Percentiles rank a stretch among this genome's conserved stretches.
Evolutionary conservation across 1,284 basidiomycete genomes (phyloP).

Genomic region (Trametes pubescens): DNA sequence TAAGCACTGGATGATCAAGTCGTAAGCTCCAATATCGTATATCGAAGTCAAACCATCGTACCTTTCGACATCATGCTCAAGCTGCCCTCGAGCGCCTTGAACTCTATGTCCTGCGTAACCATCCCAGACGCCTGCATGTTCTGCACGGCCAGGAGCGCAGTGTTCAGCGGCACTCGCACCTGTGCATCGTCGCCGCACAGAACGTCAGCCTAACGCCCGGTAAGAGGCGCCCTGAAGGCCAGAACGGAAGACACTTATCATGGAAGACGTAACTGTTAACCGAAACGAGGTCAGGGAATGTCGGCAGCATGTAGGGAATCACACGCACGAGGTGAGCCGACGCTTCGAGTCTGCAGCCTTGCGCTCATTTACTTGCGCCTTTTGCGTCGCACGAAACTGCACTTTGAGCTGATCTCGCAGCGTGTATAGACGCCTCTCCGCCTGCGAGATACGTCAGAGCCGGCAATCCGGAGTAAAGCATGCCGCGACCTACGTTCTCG

Average conservation of each 20-base stretch:
- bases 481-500: slow-evolving; percentile 49
- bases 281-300: neutral
- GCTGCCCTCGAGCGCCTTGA: slow-evolving; percentile 82
- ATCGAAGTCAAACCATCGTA: no score
- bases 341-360: slow-evolving; percentile 83
- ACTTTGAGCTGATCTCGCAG: slow-evolving; percentile 79
- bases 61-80: slow-evolving; percentile 92
- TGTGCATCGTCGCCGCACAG: slow-evolving; percentile 48
- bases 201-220: slow-evolving; percentile 25
- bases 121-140: slow-evolving; percentile 83
- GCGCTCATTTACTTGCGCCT: slow-evolving; percentile 86
- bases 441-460: slow-evolving; percentile 39
- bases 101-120: slow-evolving; percentile 79
- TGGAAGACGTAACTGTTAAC: slow-evolving; percentile 74
- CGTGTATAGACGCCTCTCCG: slow-evolving; percentile 67
- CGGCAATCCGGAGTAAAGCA: neutral
- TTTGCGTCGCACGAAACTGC: slow-evolving; percentile 81
- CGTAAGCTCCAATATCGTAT: no score
- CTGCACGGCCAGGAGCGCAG: slow-evolving; percentile 87
- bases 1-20: no score
- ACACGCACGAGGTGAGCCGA: slow-evolving; percentile 77
- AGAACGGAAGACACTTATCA: slow-evolving; percentile 54
- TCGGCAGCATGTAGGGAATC: neutral
- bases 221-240: slow-evolving; percentile 6
- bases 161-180: slow-evolving; percentile 92